phyloP scores from a whole-genome alignment of 2,329 filamentous ascomycete genomes.

The Aaosphaeria pasadenensis region DNA sequence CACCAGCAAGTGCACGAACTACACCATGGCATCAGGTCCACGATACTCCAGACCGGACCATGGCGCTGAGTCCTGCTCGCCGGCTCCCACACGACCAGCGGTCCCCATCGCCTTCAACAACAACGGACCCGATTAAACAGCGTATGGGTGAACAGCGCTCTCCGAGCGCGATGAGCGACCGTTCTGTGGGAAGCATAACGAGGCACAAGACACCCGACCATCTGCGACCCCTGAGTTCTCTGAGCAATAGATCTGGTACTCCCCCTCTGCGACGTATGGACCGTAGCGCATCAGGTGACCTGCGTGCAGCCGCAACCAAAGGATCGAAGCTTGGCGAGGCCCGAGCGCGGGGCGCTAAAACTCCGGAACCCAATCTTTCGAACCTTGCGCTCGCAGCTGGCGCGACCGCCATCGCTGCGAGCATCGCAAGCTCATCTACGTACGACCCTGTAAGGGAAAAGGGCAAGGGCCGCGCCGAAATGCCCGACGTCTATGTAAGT shows the following conservation, averaged over 20 bases:
- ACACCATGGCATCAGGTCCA: conserved; percentile 45
- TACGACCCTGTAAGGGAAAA: conserved; percentile 80
- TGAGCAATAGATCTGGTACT: conserved; percentile 57
- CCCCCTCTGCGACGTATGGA: conserved; percentile 70
- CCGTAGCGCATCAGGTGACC: conserved; percentile 69
- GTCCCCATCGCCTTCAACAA: conserved; percentile 22
- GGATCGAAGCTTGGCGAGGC: conserved; percentile 50
- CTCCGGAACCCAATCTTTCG: conserved; percentile 26
- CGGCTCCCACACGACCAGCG: conserved; percentile 31
- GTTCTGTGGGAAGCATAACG: conserved; percentile 40
- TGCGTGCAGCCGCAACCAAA: conserved; percentile 59
- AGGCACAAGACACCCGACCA: conserved; percentile 43
- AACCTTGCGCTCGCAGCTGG: conserved; percentile 32
- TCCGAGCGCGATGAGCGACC: conserved; percentile 43
- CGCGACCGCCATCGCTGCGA: conserved; percentile 39
- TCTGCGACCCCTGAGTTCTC: conserved; percentile 60
- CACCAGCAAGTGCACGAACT: conserved; percentile 13
- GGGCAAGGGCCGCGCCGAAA: conserved; percentile 75
- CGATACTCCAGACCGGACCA: conserved; percentile 43
- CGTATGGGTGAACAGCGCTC: conserved; percentile 33
- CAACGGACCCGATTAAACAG: conserved; percentile 33
- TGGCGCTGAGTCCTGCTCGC: conserved; percentile 34
- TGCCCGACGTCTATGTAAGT: conserved; percentile 94
- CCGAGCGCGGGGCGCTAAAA: conserved; percentile 36
- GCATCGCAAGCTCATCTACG: conserved; percentile 52